These are phyloP conservation scores for Erysiphe pulchra DNA, from an alignment of 2,329 filamentous ascomycete genomes.

Conservation along the genomic window DNA sequence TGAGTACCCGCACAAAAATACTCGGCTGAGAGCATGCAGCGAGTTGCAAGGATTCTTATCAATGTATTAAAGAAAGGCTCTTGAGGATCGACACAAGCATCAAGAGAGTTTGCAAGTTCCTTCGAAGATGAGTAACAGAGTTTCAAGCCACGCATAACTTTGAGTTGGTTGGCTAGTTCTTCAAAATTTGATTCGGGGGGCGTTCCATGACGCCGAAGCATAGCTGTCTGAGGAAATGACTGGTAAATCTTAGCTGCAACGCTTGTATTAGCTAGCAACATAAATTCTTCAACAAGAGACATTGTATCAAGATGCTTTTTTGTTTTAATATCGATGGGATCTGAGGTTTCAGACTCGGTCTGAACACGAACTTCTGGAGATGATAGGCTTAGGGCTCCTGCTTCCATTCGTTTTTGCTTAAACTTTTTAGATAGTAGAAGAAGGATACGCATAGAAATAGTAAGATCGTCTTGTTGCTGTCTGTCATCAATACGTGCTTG, in stretches of 20 bases:
- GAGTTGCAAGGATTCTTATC: conserved; percentile 86
- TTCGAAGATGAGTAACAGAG: conserved; percentile 68
- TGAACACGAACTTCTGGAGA: conserved; percentile 96
- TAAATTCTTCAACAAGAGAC: conserved; percentile 95
- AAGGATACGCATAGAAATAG: conserved; percentile 64
- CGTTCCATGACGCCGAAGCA: conserved; percentile 73
- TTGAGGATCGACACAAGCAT: conserved; percentile 49
- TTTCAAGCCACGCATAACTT: conserved; percentile 59
- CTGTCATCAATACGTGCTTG: conserved; percentile 80
- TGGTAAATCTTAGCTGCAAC: conserved; percentile 78
- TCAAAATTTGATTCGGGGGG: conserved; percentile 94
- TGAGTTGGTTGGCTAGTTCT: conserved; percentile 73
- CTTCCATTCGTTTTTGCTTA: conserved; percentile 85
- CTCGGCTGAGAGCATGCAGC: conserved; percentile 97
- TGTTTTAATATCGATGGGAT: conserved; percentile 87
- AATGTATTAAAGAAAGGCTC: conserved; percentile 98
- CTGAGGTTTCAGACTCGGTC: conserved; percentile 82
- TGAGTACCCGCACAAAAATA: conserved; percentile 94
- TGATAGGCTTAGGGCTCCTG: conserved; percentile 79
- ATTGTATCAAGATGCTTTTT: conserved; percentile 89
- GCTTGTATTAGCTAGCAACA: conserved; percentile 91
- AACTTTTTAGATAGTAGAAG: conserved; percentile 79
- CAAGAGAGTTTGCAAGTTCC: conserved; percentile 80
- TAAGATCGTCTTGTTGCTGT: conserved; percentile 71
- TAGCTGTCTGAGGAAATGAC: conserved; percentile 81